Evolutionary conservation across 2,329 filamentous ascomycete species (phyloP).

Genomic region (Xylariaceae sp.): DNA sequence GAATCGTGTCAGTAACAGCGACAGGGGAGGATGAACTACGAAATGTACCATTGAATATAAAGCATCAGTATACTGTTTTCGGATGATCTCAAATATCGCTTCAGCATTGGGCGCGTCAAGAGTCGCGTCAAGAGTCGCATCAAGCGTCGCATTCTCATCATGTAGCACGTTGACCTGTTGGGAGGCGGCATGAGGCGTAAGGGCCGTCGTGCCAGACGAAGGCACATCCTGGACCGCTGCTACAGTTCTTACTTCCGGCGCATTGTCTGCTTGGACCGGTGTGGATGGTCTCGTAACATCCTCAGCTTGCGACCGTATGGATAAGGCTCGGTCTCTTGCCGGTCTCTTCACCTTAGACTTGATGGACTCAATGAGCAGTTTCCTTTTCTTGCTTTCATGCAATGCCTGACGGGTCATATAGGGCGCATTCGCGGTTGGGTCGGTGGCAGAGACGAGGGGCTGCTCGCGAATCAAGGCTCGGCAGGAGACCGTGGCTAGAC

Average conservation of each 20-base stretch:
- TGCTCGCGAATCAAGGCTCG: slow-evolving; percentile 31
- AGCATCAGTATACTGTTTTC: slow-evolving; percentile 53
- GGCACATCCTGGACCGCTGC: background rate
- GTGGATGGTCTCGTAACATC: slow-evolving; percentile 14
- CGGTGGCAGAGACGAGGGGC: slow-evolving; percentile 25
- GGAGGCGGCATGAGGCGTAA: slow-evolving; percentile 2
- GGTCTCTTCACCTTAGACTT: slow-evolving; percentile 56
- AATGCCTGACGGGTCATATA: slow-evolving; percentile 44
- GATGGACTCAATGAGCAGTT: slow-evolving; percentile 57
- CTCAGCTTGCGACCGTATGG: slow-evolving; percentile 18
- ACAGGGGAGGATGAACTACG: slow-evolving; percentile 9
- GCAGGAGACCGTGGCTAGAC: slow-evolving; percentile 45
- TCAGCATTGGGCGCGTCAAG: slow-evolving; percentile 40
- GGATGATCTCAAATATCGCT: slow-evolving; percentile 53
- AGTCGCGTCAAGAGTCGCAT: slow-evolving; percentile 20
- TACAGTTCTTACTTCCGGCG: background rate
- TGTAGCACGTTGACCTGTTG: slow-evolving; percentile 11
- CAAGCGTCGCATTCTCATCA: slow-evolving; percentile 20
- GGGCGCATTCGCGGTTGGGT: slow-evolving; percentile 18
- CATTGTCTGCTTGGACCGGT: slow-evolving; percentile 7
- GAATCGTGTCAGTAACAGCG: slow-evolving; percentile 37
- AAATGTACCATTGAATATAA: slow-evolving; percentile 56
- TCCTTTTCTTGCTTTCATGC: slow-evolving; percentile 49
- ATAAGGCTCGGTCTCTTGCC: slow-evolving; percentile 41
- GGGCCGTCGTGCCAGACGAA: background rate